A percentile compares a stretch with the other conserved stretches of the same genome.
phyloP scores from a whole-genome alignment of 495 filamentous ascomycete genomes.

The Oleoguttula mirabilis region DNA sequence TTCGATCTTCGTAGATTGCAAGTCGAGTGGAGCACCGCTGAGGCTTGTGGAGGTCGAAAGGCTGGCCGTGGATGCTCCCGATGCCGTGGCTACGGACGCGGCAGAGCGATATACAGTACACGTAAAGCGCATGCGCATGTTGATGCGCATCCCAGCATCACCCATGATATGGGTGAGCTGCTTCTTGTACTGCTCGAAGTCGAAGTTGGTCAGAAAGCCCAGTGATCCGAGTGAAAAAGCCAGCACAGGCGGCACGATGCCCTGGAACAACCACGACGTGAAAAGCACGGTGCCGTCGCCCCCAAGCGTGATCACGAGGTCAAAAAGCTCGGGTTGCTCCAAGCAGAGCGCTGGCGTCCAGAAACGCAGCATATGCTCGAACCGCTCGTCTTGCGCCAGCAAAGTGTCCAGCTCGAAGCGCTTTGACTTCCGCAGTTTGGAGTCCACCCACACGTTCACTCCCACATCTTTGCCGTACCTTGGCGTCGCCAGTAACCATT shows the following conservation, averaged over 20 bases:
- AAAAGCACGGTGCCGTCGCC: slow-evolving; percentile 88
- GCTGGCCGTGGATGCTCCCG: slow-evolving; percentile 5
- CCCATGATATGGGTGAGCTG: slow-evolving; percentile 79
- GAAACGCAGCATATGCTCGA: slow-evolving; percentile 68
- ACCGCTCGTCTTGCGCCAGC: slow-evolving; percentile 55
- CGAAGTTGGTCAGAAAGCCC: slow-evolving; percentile 86
- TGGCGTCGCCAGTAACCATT: slow-evolving; percentile 76
- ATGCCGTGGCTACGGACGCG: background rate
- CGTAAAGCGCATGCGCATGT: slow-evolving; percentile 93
- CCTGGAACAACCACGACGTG: slow-evolving; percentile 89
- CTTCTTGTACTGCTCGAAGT: slow-evolving; percentile 70
- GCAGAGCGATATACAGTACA: slow-evolving; percentile 69
- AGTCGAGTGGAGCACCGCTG: slow-evolving; percentile 5
- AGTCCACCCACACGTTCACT: slow-evolving; percentile 88
- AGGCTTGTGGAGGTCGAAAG: slow-evolving; percentile 5
- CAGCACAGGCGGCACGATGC: slow-evolving; percentile 78
- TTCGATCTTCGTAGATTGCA: slow-evolving; percentile 26
- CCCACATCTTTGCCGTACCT: slow-evolving; percentile 69
- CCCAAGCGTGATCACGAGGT: slow-evolving; percentile 81
- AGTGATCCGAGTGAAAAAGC: slow-evolving; percentile 81
- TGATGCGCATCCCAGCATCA: slow-evolving; percentile 85
- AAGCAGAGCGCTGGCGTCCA: slow-evolving; percentile 95
- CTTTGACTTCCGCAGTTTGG: slow-evolving; percentile 72
- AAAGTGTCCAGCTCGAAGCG: slow-evolving; percentile 72
- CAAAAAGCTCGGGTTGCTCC: slow-evolving; percentile 77